A percentile compares a stretch with the other conserved stretches of the same genome.
These are phyloP conservation scores for Retiboletus fuscus DNA, from an alignment of 1,284 basidiomycete genomes.

Conservation along the genomic window DNA sequence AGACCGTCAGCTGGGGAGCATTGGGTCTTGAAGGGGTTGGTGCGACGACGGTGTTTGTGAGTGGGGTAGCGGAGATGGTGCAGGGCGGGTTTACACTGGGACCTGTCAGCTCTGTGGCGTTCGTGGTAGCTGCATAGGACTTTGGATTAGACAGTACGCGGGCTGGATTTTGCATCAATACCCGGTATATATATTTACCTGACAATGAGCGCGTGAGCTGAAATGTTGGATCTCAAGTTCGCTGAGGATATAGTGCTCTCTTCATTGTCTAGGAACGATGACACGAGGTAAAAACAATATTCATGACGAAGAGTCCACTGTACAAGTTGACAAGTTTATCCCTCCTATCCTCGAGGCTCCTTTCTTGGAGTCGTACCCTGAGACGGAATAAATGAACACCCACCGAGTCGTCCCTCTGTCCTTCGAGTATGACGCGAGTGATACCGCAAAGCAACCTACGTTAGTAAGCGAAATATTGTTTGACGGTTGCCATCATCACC, in stretches of 20 bases:
- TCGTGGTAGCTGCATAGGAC: slow-evolving; percentile 23
- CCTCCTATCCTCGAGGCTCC: not conserved
- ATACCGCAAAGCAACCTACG: slow-evolving; percentile 53
- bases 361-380: not conserved
- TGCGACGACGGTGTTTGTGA: slow-evolving; percentile 28
- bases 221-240: no score
- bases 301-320: not conserved
- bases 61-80: slow-evolving; percentile 29
- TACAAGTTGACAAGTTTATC: not conserved
- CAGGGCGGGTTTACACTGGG: slow-evolving; percentile 35
- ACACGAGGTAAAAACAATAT: no score
- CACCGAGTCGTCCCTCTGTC: slow-evolving; percentile 48
- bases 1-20: slow-evolving; percentile 39
- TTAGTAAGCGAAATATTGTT: slow-evolving; percentile 52
- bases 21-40: slow-evolving; percentile 25
- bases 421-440: slow-evolving; percentile 55
- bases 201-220: not conserved
- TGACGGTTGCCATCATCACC: slow-evolving; percentile 56
- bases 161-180: not conserved
- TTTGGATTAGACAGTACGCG: no score
- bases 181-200: not conserved
- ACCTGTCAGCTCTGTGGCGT: slow-evolving; percentile 39
- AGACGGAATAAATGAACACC: slow-evolving; percentile 27
- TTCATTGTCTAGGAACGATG: not conserved
- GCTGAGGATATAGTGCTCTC: not conserved